Conservation (phyloP, 208 protist species). For the Kentomonas sorsogonicus region DNA sequence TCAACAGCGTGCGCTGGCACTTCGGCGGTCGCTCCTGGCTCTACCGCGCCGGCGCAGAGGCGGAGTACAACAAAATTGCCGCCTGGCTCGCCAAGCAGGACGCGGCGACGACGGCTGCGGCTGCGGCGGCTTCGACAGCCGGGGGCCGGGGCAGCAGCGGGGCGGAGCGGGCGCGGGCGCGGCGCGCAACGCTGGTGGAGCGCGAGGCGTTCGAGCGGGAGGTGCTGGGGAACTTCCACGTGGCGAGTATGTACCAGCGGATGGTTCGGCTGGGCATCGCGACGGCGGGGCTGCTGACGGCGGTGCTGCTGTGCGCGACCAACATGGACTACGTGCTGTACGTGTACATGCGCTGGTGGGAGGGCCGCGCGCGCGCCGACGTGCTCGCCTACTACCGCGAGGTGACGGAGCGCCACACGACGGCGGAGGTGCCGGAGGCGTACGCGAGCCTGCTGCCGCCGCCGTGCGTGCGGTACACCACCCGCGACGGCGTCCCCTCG, state of each 20-base stretch:
- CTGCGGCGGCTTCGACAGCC: background rate
- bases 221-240: constrained; percentile 65
- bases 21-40: constrained; percentile 62
- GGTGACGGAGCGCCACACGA: constrained; percentile 49
- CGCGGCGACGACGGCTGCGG: background rate
- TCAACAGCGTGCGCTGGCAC: constrained; percentile 52
- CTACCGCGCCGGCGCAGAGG: constrained; percentile 61
- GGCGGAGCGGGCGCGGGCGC: constrained; percentile 6
- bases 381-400: constrained; percentile 58
- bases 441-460: constrained; percentile 63
- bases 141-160: background rate
- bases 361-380: constrained; percentile 27
- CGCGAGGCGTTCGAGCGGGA: constrained; percentile 74
- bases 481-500: constrained; percentile 17
- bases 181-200: constrained; percentile 39
- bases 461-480: constrained; percentile 41
- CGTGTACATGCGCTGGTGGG: constrained; percentile 45
- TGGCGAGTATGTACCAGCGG: constrained; percentile 80
- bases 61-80: constrained; percentile 53
- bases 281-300: constrained; percentile 27
- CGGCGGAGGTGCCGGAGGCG: constrained; percentile 63
- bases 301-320: constrained; percentile 42
- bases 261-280: constrained; percentile 45
- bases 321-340: constrained; percentile 60
- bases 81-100: constrained; percentile 49